Evolutionary conservation across 2,329 filamentous ascomycete species (phyloP).

Genomic region (Seiridium unicorne): DNA sequence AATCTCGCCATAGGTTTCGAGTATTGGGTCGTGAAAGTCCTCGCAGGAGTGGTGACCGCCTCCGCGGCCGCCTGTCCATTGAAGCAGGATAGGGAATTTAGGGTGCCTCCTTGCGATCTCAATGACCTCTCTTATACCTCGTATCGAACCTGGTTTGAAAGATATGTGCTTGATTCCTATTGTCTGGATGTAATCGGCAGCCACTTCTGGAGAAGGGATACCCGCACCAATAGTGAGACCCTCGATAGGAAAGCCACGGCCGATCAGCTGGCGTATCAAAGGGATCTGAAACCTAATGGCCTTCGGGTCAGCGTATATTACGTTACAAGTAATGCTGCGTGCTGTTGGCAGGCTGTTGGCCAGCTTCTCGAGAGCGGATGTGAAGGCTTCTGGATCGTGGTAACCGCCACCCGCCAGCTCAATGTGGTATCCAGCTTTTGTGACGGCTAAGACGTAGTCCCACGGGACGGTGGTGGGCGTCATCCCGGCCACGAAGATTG

Average conservation of each 20-base stretch:
- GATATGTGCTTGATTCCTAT: slow-evolving; percentile 91
- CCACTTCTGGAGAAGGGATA: slow-evolving; percentile 89
- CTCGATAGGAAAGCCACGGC: slow-evolving; percentile 83
- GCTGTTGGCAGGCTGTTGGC: slow-evolving; percentile 79
- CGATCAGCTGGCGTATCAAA: slow-evolving; percentile 74
- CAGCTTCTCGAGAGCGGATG: slow-evolving; percentile 77
- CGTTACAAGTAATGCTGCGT: slow-evolving; percentile 82
- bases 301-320: slow-evolving; percentile 87
- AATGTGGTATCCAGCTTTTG: slow-evolving; percentile 93
- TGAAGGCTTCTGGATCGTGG: slow-evolving; percentile 84
- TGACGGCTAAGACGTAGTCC: slow-evolving; percentile 91
- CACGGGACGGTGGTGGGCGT: slow-evolving; percentile 84
- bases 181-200: slow-evolving; percentile 91
- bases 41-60: slow-evolving; percentile 94
- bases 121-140: slow-evolving; percentile 84
- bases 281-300: slow-evolving; percentile 93
- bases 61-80: slow-evolving; percentile 93
- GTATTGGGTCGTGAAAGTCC: slow-evolving; percentile 88
- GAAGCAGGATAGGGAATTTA: slow-evolving; percentile 82
- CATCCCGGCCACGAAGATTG: slow-evolving; percentile 91
- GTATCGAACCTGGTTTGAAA: slow-evolving; percentile 89
- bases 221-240: slow-evolving; percentile 90
- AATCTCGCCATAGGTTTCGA: slow-evolving; percentile 88
- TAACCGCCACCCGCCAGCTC: slow-evolving; percentile 89
- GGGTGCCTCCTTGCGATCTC: slow-evolving; percentile 94